A percentile compares a stretch with the other conserved stretches of the same genome.
Evolutionary conservation across 2,329 filamentous ascomycete species (phyloP).

Genomic region (Acrodontium crateriforme): DNA sequence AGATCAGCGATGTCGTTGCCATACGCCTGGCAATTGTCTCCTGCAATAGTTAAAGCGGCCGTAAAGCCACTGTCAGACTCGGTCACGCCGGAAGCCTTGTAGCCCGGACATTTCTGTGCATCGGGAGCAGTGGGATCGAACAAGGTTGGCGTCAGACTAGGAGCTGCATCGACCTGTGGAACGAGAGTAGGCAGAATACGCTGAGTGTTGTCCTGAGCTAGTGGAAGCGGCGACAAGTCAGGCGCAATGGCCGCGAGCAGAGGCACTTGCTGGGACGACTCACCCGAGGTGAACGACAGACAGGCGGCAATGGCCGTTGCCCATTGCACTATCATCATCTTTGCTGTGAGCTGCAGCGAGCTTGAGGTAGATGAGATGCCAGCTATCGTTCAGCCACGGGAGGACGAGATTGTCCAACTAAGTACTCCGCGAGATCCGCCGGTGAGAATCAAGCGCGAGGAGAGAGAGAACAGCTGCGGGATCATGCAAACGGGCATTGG

Average conservation of each 20-base stretch:
- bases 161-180: slow-evolving; percentile 15
- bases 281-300: no score
- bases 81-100: slow-evolving; percentile 12
- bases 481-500: no score
- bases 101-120: slow-evolving; percentile 17
- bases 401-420: no score
- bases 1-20: slow-evolving; percentile 17
- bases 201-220: slow-evolving; percentile 6
- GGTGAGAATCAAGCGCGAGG: no score
- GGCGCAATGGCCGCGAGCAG: no score
- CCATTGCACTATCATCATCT: not conserved
- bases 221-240: no score
- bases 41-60: slow-evolving; percentile 15
- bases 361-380: no score
- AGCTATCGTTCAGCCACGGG: no score
- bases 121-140: slow-evolving; percentile 13
- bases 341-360: no score
- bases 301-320: slow-evolving; percentile 1
- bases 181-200: slow-evolving; percentile 7
- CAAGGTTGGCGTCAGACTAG: slow-evolving; percentile 15
- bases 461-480: no score
- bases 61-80: slow-evolving; percentile 11
- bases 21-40: slow-evolving; percentile 14
- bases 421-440: no score
- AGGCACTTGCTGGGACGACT: no score